These are phyloP conservation scores for Talinum fruticosum DNA, from an alignment of 148 eudicot genomes.

Conservation along the genomic window DNA sequence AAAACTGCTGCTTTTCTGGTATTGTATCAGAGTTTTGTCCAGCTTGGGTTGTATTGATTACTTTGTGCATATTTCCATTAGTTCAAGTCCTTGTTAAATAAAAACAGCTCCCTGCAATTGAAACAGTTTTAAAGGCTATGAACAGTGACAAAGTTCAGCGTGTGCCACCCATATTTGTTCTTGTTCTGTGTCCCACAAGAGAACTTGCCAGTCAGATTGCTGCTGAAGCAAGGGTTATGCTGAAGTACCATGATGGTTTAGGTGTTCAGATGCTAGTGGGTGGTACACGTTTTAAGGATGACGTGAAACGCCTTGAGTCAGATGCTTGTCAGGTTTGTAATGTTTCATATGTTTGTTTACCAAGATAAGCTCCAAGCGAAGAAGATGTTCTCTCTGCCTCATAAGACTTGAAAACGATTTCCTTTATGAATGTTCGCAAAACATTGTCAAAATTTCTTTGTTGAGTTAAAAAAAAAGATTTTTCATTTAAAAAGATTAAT, in stretches of 20 bases:
- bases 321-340: conserved; percentile 75
- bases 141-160: conserved; percentile 37
- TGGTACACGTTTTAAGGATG: conserved; percentile 90
- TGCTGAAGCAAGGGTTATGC: conserved; percentile 81
- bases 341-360: conserved; percentile 1
- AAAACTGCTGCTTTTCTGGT: conserved; percentile 97
- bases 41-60: not conserved
- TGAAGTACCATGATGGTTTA: conserved; percentile 80
- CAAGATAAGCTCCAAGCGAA: not conserved
- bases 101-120: conserved; percentile 97
- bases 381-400: not conserved
- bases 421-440: too few relatives aligned
- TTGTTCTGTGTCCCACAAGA: conserved; percentile 90
- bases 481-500: too few relatives aligned
- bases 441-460: too few relatives aligned
- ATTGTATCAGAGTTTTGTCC: conserved; percentile 19
- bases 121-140: conserved; percentile 86
- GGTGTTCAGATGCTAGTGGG: conserved; percentile 85
- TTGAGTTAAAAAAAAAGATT: too few relatives aligned
- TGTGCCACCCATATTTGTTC: conserved; percentile 68
- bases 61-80: conserved; percentile 2
- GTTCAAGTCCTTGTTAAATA: conserved; percentile 43
- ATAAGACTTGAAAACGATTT: too few relatives aligned
- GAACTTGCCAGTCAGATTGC: conserved; percentile 96
- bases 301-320: conserved; percentile 71